phyloP scores from a whole-genome alignment of 2,329 filamentous ascomycete genomes.

The Botryotinia globosa region DNA sequence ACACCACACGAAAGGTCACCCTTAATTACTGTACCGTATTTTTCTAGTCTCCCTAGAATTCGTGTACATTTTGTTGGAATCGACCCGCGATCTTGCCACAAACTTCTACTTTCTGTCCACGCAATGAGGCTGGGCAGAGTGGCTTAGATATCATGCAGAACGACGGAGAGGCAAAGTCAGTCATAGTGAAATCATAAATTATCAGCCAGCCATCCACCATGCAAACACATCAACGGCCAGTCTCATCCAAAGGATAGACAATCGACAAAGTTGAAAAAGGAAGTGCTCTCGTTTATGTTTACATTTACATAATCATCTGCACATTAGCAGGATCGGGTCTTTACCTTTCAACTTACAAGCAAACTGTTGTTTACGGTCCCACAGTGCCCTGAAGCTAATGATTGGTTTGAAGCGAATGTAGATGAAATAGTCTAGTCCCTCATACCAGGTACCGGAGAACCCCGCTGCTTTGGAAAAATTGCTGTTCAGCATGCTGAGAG shows the following conservation, averaged over 20 bases:
- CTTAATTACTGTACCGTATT: background rate
- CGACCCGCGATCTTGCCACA: background rate
- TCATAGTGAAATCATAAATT: background rate
- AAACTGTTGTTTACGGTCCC: background rate
- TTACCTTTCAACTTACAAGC: too few species aligned
- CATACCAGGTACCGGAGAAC: background rate
- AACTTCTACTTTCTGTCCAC: background rate
- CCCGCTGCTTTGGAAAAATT: background rate
- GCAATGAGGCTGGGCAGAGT: slow-evolving; percentile 4
- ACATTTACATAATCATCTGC: background rate
- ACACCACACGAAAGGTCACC: background rate
- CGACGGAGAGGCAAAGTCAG: background rate
- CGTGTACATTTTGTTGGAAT: background rate
- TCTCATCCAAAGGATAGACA: background rate
- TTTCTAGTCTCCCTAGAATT: background rate
- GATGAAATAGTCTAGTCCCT: background rate
- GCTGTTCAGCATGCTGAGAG: background rate
- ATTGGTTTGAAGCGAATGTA: slow-evolving; percentile 3
- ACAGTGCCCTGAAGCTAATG: slow-evolving; percentile 5
- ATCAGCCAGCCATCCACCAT: background rate
- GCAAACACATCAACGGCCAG: background rate
- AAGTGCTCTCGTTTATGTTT: background rate
- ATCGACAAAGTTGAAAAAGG: background rate
- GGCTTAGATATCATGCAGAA: background rate
- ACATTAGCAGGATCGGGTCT: too few species aligned